Conservation (phyloP, 2,329 filamentous ascomycete genomes). For the Mollisia scopiformis region DNA sequence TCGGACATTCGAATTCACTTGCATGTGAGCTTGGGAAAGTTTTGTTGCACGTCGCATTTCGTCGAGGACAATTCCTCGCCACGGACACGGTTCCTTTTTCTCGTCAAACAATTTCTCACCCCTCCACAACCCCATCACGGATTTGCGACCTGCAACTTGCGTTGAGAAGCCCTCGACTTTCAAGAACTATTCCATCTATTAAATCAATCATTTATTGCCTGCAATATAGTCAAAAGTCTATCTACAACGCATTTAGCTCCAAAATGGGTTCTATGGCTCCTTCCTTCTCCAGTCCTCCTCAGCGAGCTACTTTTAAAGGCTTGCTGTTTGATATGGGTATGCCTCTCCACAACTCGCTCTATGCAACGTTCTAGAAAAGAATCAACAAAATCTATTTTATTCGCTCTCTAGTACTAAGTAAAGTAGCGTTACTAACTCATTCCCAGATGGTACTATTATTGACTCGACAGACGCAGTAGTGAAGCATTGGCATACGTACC, state of each 20-base stretch:
- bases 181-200: background rate
- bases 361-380: background rate
- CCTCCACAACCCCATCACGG: slow-evolving; percentile 28
- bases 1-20: background rate
- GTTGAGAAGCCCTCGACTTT: slow-evolving; percentile 16
- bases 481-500: slow-evolving; percentile 70
- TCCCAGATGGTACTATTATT: slow-evolving; percentile 4
- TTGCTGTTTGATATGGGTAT: slow-evolving; percentile 67
- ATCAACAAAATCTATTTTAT: background rate
- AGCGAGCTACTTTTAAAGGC: slow-evolving; percentile 29
- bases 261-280: slow-evolving; percentile 29
- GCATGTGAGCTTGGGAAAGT: slow-evolving; percentile 1
- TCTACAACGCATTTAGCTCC: slow-evolving; percentile 33
- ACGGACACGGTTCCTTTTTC: slow-evolving; percentile 15
- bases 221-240: background rate
- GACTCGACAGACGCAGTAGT: slow-evolving; percentile 59
- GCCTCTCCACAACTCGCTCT: slow-evolving; percentile 1
- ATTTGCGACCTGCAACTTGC: slow-evolving; percentile 26
- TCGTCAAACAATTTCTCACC: slow-evolving; percentile 19
- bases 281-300: slow-evolving; percentile 26
- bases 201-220: background rate
- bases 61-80: slow-evolving; percentile 1
- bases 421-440: background rate
- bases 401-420: background rate
- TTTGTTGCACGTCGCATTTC: slow-evolving; percentile 25